Base-by-base conservation (phyloP, 163 green algal genomes). In the Volvox carteri region DNA sequence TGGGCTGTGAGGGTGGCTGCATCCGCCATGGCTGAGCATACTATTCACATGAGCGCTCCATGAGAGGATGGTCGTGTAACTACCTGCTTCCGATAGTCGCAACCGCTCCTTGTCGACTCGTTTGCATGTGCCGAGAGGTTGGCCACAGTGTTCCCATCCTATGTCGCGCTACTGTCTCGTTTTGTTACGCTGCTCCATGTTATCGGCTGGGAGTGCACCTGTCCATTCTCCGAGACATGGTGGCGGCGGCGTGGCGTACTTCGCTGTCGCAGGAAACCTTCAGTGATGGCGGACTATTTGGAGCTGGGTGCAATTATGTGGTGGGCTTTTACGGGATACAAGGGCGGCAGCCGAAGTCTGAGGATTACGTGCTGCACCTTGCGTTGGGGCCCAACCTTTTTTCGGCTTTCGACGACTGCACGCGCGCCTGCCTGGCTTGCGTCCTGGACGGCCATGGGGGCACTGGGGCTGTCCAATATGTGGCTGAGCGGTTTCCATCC, bases 361-460 rank as follows among this genome's bases (percentile, higher is more conserved):
- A 88, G 83, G 83, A 88, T 50, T 88, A 83, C 25, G 52, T 81
- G 0, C 25, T 88, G 25, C 83, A 88, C 50, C 25, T 88, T 28
- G 50, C 83, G 12, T 37, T 88, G 35, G 83, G 83, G 25, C 83
- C 83, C 3, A 39, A 81, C 48, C 83, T 88, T 5, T 88, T 88
- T 8, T 48, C 83, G 11, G 48, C 83, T n/a, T 88, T 88, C 12
- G 68, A 88, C 50, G 83, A 88, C 50, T 83, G 68, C 83, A 73
- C 8, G 19, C 83, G 83, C 25, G 83, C 83, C 9, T 88, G 70
- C 68, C 50, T 88, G 35, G 83, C 83, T 18, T 88, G 83, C 28
- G 83, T 88, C 30, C 68, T 88, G 37, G 83, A 88, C 25, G 83
- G 83, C 16, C 83, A 88, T n/a, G 67, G 83, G 0, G 83, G 83